Conservation (phyloP, 208 protist species). For the Leishmania martiniquensis region DNA sequence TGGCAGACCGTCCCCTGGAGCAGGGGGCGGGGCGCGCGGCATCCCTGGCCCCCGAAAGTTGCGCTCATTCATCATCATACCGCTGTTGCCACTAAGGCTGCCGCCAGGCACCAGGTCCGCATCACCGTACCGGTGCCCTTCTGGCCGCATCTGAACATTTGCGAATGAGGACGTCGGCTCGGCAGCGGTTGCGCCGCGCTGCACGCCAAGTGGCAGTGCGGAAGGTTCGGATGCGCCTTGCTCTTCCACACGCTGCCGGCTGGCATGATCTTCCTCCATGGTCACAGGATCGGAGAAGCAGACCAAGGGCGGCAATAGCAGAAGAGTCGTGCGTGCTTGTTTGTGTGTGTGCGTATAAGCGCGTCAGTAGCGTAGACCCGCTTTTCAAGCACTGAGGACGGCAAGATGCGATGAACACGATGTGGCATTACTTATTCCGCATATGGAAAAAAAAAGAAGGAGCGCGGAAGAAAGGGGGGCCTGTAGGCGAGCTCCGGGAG, state of each 20-base stretch:
- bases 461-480: neutral
- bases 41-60: constrained; percentile 37
- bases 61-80: constrained; percentile 56
- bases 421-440: neutral
- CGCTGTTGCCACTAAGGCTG: constrained; percentile 30
- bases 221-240: constrained; percentile 3
- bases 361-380: no score
- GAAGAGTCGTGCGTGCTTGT: no score
- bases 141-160: constrained; percentile 43
- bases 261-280: constrained; percentile 17
- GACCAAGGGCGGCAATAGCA: neutral
- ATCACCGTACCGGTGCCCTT: constrained; percentile 75
- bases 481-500: no score
- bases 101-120: constrained; percentile 72
- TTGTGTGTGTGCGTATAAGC: neutral
- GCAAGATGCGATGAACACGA: neutral
- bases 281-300: neutral
- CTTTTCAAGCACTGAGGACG: neutral
- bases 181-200: constrained; percentile 5
- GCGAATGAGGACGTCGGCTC: constrained; percentile 34
- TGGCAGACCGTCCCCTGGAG: neutral
- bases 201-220: constrained; percentile 10
- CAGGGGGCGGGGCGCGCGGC: neutral
- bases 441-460: constrained; percentile 6
- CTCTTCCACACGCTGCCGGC: neutral